Base-by-base conservation (phyloP, 306 rosid species). In the Pyrus communis region DNA sequence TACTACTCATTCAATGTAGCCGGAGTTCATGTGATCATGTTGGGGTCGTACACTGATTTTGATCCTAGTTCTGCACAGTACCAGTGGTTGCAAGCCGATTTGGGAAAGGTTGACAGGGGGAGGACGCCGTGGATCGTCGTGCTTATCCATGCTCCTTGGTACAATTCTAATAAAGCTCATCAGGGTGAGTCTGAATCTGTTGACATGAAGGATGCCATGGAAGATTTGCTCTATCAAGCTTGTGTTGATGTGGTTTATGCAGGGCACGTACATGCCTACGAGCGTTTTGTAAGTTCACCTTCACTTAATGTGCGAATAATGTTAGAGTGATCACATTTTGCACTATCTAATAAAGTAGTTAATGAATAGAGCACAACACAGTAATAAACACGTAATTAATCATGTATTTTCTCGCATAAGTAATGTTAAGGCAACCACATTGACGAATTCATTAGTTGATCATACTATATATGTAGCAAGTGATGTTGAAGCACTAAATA, bases 241-340 rank as follows among this genome's bases (percentile, higher is more conserved):
- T 89, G 87, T 0, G 93, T 92, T 52, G 99, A 95, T 77, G 69
- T 86, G 73, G 91, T 94, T 82, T 89, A 81, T 75, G 83, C 97
- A 1, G 97, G 97, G 0, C 98, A 94, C 55, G 92, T 92, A 11
- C 97, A 95, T 72, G 97, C 97, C 58, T 90, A 92, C 30, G 99
- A 95, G 78, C 96, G 98, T 43, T 90, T 95, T 67, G 98, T 92
- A 67, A 85, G 97, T 78, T 52, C 52, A 33, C 23, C 66, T 31
- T 13, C 9, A 17, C n/a, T 31, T 22, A 35, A 38, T 59, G 5
- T 59, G 45, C 6, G 7, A 8, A 10, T 23, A 28, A 23, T 30
- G 68, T 13, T 30, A 63, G 12, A 17, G 1, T 11, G 0, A 9
- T 30, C 22, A 7, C 42, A 5, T 63, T 63, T 22, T 11, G 15